Evolutionary conservation across 148 eudicot genomes (phyloP).

Genomic region (Rhododendron ovatum): DNA sequence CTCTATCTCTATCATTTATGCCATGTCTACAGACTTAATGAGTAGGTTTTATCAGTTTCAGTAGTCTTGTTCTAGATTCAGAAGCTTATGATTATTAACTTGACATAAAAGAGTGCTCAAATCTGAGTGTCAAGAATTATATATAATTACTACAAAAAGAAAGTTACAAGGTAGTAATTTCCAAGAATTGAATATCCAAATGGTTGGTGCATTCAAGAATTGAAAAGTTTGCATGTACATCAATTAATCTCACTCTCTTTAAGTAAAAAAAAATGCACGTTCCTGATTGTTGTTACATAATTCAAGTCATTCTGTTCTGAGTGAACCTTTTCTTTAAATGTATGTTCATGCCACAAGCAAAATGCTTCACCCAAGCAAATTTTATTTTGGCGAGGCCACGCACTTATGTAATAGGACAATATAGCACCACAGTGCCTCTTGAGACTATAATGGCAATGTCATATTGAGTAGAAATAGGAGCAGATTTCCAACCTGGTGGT

Average conservation of each 20-base stretch:
- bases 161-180: background rate
- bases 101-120: background rate
- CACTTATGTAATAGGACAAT: background rate
- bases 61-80: background rate
- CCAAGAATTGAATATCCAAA: background rate
- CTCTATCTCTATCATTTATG: background rate
- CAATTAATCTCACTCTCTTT: background rate
- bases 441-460: background rate
- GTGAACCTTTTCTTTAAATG: background rate
- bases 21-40: background rate
- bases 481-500: constrained; percentile 72
- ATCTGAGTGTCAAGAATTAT: background rate
- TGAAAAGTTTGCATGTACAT: background rate
- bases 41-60: background rate
- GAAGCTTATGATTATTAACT: background rate
- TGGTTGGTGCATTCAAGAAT: background rate
- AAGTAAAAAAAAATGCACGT: background rate
- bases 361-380: background rate
- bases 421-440: background rate
- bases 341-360: background rate
- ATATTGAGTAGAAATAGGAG: background rate
- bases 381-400: background rate
- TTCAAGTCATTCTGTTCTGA: background rate
- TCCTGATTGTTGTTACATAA: background rate
- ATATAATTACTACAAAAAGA: background rate